Evolutionary conservation across 1,284 basidiomycete genomes (phyloP).

Genomic region (Cryptococcus sp.): DNA sequence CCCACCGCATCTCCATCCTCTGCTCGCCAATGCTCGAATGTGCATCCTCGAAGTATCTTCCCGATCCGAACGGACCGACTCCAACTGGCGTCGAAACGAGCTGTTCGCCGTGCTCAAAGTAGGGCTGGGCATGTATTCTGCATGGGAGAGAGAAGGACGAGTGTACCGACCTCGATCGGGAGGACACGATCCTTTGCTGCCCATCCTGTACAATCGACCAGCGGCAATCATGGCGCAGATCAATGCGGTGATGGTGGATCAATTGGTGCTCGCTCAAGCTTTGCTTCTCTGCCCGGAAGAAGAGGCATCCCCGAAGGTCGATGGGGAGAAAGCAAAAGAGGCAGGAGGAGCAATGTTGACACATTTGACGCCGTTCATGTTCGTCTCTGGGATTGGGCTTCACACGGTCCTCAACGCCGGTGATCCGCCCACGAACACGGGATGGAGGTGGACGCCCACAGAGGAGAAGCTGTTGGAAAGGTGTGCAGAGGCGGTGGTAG

Average conservation of each 20-base stretch:
- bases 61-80: slow-evolving; percentile 46
- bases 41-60: slow-evolving; percentile 20
- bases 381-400: slow-evolving; percentile 29
- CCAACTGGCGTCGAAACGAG: slow-evolving; percentile 65
- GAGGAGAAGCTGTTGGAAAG: slow-evolving; percentile 47
- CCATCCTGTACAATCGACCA: no score
- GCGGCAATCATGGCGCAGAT: slow-evolving; percentile 61
- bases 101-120: slow-evolving; percentile 59
- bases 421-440: slow-evolving; percentile 4
- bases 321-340: not conserved
- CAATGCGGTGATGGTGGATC: slow-evolving; percentile 51
- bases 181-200: slow-evolving; percentile 1
- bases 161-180: slow-evolving; percentile 39
- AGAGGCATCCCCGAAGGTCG: not conserved
- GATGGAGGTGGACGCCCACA: slow-evolving; percentile 16
- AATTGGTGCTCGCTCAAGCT: slow-evolving; percentile 33
- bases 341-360: slow-evolving; percentile 10
- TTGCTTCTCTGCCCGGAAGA: slow-evolving; percentile 28
- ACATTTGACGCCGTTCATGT: slow-evolving; percentile 32
- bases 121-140: slow-evolving; percentile 19
- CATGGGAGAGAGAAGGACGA: slow-evolving; percentile 18
- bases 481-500: slow-evolving; percentile 52
- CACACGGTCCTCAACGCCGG: slow-evolving; percentile 20
- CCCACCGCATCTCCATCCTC: slow-evolving; percentile 25
- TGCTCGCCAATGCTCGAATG: slow-evolving; percentile 43